These are phyloP conservation scores for Exophiala viscosa DNA, from an alignment of 2,329 filamentous ascomycete genomes.

Conservation along the genomic window DNA sequence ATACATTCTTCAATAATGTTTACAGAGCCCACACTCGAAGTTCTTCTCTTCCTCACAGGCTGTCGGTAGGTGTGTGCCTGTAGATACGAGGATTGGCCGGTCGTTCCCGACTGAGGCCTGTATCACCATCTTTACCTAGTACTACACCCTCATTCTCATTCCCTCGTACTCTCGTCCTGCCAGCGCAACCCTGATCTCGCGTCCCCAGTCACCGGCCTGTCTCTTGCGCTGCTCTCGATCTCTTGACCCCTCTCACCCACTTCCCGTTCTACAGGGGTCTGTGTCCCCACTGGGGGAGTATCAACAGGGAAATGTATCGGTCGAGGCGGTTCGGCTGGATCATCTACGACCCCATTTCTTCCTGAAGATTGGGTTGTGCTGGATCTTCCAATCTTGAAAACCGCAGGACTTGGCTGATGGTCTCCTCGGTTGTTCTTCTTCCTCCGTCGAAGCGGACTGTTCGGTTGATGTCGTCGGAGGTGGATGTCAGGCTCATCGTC, in stretches of 20 bases:
- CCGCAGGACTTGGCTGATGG: slow-evolving; percentile 6
- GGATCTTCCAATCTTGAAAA: slow-evolving; percentile 12
- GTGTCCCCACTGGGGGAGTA: slow-evolving; percentile 3
- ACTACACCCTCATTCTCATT: not conserved
- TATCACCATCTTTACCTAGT: no score
- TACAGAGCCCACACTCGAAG: no score
- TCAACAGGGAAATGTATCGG: slow-evolving; percentile 18
- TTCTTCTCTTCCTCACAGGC: no score
- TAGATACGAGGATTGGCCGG: no score
- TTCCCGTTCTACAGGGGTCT: slow-evolving; percentile 2
- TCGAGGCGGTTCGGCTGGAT: slow-evolving; percentile 9
- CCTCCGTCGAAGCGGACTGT: slow-evolving; percentile 9
- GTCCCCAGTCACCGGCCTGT: not conserved
- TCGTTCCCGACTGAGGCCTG: no score
- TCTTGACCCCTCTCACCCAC: not conserved
- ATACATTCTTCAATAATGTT: no score
- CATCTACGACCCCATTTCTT: slow-evolving; percentile 3
- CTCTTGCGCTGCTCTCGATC: not conserved
- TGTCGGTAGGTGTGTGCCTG: no score
- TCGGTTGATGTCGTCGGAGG: not conserved
- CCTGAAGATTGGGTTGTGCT: not conserved
- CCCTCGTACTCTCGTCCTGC: not conserved
- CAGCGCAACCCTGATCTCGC: not conserved
- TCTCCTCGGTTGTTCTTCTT: slow-evolving; percentile 10
- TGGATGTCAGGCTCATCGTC: slow-evolving; percentile 11